Percentiles rank a stretch among this genome's conserved stretches.
phyloP scores from a whole-genome alignment of 257 asterid genomes.

The Solanum ahanhuiri region DNA sequence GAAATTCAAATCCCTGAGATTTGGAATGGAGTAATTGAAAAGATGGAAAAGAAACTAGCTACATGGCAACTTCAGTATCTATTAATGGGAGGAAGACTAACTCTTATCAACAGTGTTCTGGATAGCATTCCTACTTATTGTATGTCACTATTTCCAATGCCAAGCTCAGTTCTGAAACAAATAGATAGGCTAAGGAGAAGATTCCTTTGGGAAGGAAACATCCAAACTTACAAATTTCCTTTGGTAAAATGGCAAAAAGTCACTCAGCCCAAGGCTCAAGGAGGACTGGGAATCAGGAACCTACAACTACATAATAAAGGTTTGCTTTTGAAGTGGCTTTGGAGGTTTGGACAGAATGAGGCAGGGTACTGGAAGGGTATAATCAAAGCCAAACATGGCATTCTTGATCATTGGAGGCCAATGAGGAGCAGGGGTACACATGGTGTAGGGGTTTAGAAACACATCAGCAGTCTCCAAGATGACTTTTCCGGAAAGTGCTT shows the following conservation, averaged over 20 bases:
- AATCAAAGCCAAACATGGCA: not conserved
- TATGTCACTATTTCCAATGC: not conserved
- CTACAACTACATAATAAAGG: not conserved
- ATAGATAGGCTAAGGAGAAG: not conserved
- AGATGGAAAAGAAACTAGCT: not conserved
- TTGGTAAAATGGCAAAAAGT: not conserved
- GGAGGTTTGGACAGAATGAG: not conserved
- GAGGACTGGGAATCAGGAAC: not conserved
- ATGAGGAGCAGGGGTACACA: not conserved
- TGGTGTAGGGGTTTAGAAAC: not conserved
- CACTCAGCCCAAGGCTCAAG: not conserved
- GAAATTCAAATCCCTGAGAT: not conserved
- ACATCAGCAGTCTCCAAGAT: too few relatives aligned
- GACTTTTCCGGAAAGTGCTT: too few relatives aligned
- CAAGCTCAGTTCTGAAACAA: not conserved
- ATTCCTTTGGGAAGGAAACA: not conserved
- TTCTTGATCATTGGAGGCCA: not conserved
- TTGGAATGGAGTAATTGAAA: not conserved
- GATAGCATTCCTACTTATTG: not conserved
- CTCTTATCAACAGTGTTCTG: not conserved
- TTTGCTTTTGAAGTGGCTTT: not conserved
- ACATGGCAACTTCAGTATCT: not conserved
- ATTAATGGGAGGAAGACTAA: not conserved
- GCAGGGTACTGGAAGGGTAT: not conserved
- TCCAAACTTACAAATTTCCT: not conserved